phyloP scores from a whole-genome alignment of 2,329 filamentous ascomycete species.

The Nannizziopsis barbatae region DNA sequence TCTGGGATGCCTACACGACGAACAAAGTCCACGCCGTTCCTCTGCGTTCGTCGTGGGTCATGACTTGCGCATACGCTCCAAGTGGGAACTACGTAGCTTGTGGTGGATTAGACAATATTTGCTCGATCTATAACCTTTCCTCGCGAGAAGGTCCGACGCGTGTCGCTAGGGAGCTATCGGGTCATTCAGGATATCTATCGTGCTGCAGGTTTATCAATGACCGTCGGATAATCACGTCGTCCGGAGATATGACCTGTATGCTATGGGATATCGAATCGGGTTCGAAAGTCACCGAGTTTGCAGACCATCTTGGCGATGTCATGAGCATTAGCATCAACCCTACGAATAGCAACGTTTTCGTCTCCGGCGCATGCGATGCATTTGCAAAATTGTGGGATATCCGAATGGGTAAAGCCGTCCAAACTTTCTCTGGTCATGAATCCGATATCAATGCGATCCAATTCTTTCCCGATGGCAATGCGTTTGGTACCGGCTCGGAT shows the following conservation, averaged over 20 bases:
- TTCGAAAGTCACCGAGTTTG: conserved; percentile 93
- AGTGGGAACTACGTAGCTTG: conserved; percentile 98
- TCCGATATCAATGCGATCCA: conserved; percentile 99
- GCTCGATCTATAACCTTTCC: conserved; percentile 98
- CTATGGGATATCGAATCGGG: conserved; percentile 99
- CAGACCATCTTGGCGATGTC: conserved; percentile 94
- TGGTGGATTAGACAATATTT: conserved; percentile 98
- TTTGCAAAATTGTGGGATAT: conserved; percentile 99
- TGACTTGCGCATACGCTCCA: conserved; percentile 98
- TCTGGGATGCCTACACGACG: conserved; percentile 99
- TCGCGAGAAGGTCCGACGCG: conserved; percentile 94
- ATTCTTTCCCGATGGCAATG: conserved; percentile 98
- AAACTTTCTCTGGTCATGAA: conserved; percentile 97
- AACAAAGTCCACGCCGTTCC: conserved; percentile 99
- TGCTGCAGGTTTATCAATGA: conserved; percentile 99
- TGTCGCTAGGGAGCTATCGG: conserved; percentile 88
- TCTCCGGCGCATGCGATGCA: conserved; percentile 96
- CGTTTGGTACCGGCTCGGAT: conserved; percentile 94
- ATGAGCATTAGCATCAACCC: conserved; percentile 99
- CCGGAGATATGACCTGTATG: conserved; percentile 99
- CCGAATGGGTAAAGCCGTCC: conserved; percentile 91
- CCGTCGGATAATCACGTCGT: conserved; percentile 92
- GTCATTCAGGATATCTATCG: conserved; percentile 91
- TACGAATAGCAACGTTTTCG: conserved; percentile 97
- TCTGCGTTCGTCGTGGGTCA: conserved; percentile 95